Evolutionary conservation across 805 yeast species (phyloP).

Genomic region (Candida sithepensis): DNA sequence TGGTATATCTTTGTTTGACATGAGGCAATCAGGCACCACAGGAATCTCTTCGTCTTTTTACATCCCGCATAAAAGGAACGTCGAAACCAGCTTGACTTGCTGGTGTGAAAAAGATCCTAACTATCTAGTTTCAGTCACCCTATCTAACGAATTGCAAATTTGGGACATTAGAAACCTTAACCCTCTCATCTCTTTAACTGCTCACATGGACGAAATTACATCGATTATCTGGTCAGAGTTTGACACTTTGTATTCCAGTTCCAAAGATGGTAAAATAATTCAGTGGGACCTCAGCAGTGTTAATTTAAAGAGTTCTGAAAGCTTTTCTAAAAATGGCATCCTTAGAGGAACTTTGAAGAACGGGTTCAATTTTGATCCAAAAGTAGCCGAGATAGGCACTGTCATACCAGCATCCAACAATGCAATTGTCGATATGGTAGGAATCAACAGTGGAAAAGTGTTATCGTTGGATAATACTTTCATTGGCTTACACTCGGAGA

Average conservation of each 20-base stretch:
- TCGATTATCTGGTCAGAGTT: conserved; percentile 54
- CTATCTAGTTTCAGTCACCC: conserved; percentile 61
- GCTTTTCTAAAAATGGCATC: not conserved
- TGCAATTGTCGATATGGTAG: conserved; percentile 45
- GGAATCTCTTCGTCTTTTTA: conserved; percentile 34
- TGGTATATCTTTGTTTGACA: conserved; percentile 73
- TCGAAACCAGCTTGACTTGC: conserved; percentile 41
- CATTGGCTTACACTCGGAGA: conserved; percentile 49
- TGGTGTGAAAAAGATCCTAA: conserved; percentile 66
- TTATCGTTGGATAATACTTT: conserved; percentile 53
- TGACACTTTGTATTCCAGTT: conserved; percentile 47
- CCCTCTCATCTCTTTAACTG: conserved; percentile 49
- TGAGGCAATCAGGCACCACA: conserved; percentile 43
- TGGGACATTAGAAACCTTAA: conserved; percentile 72
- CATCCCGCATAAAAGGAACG: conserved; percentile 35
- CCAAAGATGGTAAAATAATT: conserved; percentile 62
- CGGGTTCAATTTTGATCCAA: conserved; percentile 34
- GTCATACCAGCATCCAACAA: conserved; percentile 57
- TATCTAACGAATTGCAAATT: conserved; percentile 48
- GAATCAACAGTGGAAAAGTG: conserved; percentile 32
- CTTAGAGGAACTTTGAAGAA: conserved; percentile 42
- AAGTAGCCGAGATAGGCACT: conserved; percentile 47
- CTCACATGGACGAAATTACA: conserved; percentile 54
- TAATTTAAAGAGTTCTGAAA: not conserved
- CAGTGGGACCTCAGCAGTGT: conserved; percentile 52